Evolutionary conservation across 106 monocot species (phyloP).

Genomic region (Dioscorea zingiberensis): DNA sequence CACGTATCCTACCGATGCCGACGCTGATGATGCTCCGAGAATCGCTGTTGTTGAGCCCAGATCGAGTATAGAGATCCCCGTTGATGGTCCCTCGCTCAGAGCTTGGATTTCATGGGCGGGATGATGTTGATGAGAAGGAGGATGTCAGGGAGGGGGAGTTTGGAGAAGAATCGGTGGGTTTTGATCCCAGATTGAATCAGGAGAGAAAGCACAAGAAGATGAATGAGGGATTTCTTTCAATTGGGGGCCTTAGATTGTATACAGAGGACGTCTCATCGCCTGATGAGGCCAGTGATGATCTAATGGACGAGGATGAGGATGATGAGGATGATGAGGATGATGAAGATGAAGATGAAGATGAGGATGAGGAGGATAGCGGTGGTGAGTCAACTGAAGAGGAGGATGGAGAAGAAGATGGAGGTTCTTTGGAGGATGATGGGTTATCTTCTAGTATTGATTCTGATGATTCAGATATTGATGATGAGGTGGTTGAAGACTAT

Average conservation of each 20-base stretch:
- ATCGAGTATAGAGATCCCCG: slow-evolving; percentile 35
- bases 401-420: slow-evolving; percentile 16
- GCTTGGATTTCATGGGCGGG: slow-evolving; percentile 38
- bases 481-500: slow-evolving; percentile 71
- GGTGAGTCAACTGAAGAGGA: slow-evolving; percentile 11
- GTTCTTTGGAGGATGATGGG: slow-evolving; percentile 14
- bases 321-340: slow-evolving; percentile 15
- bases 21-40: slow-evolving; percentile 1
- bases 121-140: slow-evolving; percentile 6
- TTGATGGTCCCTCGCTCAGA: slow-evolving; percentile 21
- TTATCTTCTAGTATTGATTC: slow-evolving; percentile 11
- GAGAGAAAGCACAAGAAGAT: slow-evolving; percentile 17
- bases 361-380: neutral
- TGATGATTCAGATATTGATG: slow-evolving; percentile 56
- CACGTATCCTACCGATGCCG: slow-evolving; percentile 9
- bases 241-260: slow-evolving; percentile 78
- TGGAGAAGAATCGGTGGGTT: no score
- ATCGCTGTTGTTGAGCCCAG: slow-evolving; percentile 37
- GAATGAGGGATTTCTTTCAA: slow-evolving; percentile 53
- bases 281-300: slow-evolving; percentile 41
- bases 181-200: slow-evolving; percentile 9
- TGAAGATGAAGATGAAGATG: no score
- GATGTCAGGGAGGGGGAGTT: slow-evolving; percentile 6
- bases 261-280: slow-evolving; percentile 77
- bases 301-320: slow-evolving; percentile 31